Base-by-base conservation (phyloP, 2,329 filamentous ascomycete genomes). In the Fusarium ramigenum region DNA sequence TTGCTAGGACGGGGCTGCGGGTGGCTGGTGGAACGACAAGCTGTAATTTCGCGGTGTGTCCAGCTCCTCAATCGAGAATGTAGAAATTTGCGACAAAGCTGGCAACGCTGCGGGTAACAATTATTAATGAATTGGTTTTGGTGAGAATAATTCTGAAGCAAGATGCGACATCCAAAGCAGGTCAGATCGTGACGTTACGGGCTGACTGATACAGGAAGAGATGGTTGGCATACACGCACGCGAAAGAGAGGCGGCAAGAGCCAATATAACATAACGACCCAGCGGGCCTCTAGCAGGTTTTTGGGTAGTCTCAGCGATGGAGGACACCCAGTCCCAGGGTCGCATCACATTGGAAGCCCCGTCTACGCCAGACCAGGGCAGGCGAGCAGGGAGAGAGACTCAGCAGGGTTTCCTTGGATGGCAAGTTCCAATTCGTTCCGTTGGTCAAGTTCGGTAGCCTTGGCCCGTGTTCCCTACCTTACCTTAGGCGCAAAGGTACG, bases 11-110 rank as follows among this genome's bases (percentile, higher is more conserved):
- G 43, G 65, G 70, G 50, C 53, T 53, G 57, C 60, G 61, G 62
- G 72, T 74, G 72, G 72, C 72, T 74, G 72, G 72, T 75, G 59
- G 58, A 67, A 71, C 66, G 60, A 64, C 58, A 28, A 73, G 69
- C 39, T 69, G 60, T 62, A 74, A 74, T 74, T 75, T 74, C 72
- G 65, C 72, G 52, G 72, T 60, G 65, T 72, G 65, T 63, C 58
- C 47, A 67, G 60, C 49, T 64, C 57, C 54, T 57, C 39, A 50
- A 34, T 23, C 28, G 42, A 68, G 57, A 69, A 61, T 50, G 63
- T 12, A 49, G 28, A 25, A 25, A 37, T 47, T 53, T 63, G 57
- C 37, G 44, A 34, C 25, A 60, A 28, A 25, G 44, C 32, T n/a
- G n/a, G 39, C 23, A 25, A 56, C 42, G 49, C 15, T 58, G 21